Evolutionary conservation across 208 protist species (phyloP).

Genomic region (Leishmania tarentolae): DNA sequence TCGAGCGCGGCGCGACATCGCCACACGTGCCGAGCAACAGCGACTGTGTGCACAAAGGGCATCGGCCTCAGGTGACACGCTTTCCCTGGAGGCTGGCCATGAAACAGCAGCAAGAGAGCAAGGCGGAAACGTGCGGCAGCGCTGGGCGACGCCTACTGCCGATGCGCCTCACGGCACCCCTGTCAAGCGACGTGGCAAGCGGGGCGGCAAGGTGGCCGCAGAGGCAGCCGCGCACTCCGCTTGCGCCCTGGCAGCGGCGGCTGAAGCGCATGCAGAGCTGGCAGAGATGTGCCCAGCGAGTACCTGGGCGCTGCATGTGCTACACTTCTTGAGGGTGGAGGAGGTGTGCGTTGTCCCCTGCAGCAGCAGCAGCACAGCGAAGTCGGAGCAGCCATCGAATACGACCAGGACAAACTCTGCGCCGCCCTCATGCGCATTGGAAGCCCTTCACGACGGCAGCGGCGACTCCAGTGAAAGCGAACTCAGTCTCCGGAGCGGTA

Average conservation of each 20-base stretch:
- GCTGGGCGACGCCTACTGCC: background rate
- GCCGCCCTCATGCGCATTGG: background rate
- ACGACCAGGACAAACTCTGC: background rate
- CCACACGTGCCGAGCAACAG: background rate
- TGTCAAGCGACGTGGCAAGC: conserved; percentile 17
- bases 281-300: conserved; percentile 16
- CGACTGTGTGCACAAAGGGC: background rate
- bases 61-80: background rate
- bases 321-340: conserved; percentile 55
- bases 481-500: background rate
- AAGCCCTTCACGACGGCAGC: background rate
- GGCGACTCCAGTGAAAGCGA: conserved; percentile 4
- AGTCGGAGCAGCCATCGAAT: background rate
- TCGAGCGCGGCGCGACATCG: background rate
- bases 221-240: conserved; percentile 12
- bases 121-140: background rate
- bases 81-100: background rate
- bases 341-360: conserved; percentile 36
- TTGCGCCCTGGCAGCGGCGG: conserved; percentile 4
- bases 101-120: background rate
- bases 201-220: conserved; percentile 1
- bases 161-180: background rate
- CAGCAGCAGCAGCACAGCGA: background rate
- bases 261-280: conserved; percentile 7
- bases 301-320: conserved; percentile 45